A percentile compares a stretch with the other conserved stretches of the same genome.
phyloP scores from a whole-genome alignment of 352 stramenopile genomes.

The Ophiocytium majus region DNA sequence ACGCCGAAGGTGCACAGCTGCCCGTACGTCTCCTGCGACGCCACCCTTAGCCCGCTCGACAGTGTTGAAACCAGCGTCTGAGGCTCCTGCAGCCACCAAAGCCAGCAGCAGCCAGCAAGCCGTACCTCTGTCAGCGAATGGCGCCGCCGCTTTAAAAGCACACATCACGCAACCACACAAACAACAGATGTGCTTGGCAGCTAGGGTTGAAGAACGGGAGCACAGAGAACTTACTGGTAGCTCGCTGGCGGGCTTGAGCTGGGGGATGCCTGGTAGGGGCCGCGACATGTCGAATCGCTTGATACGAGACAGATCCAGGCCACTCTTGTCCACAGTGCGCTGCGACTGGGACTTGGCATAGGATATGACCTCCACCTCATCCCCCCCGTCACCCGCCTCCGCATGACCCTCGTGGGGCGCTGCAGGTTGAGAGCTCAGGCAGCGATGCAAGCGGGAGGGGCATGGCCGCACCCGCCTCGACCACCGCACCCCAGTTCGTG shows the following conservation, averaged over 20 bases:
- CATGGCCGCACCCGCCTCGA: background rate
- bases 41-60: conserved; percentile 86
- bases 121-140: background rate
- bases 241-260: conserved; percentile 35
- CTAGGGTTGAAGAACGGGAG: no score
- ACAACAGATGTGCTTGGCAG: no score
- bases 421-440: background rate
- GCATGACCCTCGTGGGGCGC: background rate
- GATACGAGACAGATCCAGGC: conserved; percentile 31
- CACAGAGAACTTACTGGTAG: conserved; percentile 38
- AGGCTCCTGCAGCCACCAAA: conserved; percentile 64
- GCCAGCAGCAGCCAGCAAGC: background rate
- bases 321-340: conserved; percentile 41
- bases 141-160: no score
- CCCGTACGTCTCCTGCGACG: conserved; percentile 92
- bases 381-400: background rate
- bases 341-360: conserved; percentile 21
- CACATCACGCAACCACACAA: no score
- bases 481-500: background rate
- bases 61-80: conserved; percentile 86
- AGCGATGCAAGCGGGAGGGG: background rate
- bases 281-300: conserved; percentile 41
- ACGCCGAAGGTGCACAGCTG: conserved; percentile 89
- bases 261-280: conserved; percentile 35
- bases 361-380: conserved; percentile 22